Base-by-base conservation (phyloP, 2,329 filamentous ascomycete genomes). In the Helotiales sp. region DNA sequence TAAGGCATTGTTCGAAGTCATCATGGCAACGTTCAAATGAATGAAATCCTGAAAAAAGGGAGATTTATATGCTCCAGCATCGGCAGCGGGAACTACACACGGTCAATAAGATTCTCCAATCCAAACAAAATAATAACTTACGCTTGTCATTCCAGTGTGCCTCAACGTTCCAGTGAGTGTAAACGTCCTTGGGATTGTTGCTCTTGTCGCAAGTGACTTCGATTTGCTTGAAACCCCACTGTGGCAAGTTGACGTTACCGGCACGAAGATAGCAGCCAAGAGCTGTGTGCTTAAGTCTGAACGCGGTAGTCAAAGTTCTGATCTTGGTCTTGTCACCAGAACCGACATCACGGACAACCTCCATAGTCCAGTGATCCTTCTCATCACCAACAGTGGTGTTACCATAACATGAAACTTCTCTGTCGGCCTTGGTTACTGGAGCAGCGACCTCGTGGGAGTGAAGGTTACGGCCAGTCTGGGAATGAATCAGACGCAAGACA, bases 171-270 rank as follows among this genome's bases (percentile, higher is more conserved):
- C 96, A 99, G 83, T 98, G 96, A 8, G 96, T 99, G 80, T 97
- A 98, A 47, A 93, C 88, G 79, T 99, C 96, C 63, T 90, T 88
- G 6, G 94, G 93, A 76, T 95, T 96, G 83, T 97, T 97, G 74
- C 91, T 88, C 84, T 97, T 97, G 73, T 91, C 89, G 81, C 96
- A 99, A 28, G 93, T 97, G 40, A 96, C 94, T 82, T 99, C 96
- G 72, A 99, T 98, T 82, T 99, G 96, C 84, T 98, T 97, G 86
- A 99, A 99, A 78, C 96, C 96, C 96, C 96, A 99, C 79, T 98
- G 96, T 61, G 96, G 96, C 71, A 99, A 85, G 81, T 98, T 99
- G 75, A 93, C 91, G 76, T 97, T 99, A 74, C 94, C 95, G 67
- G 96, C 96, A 71, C 94, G 91, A 60, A 99, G 88, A 78, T 99